Base-by-base conservation (phyloP, 2,329 filamentous ascomycete genomes). In the Salinomyces thailandicus region DNA sequence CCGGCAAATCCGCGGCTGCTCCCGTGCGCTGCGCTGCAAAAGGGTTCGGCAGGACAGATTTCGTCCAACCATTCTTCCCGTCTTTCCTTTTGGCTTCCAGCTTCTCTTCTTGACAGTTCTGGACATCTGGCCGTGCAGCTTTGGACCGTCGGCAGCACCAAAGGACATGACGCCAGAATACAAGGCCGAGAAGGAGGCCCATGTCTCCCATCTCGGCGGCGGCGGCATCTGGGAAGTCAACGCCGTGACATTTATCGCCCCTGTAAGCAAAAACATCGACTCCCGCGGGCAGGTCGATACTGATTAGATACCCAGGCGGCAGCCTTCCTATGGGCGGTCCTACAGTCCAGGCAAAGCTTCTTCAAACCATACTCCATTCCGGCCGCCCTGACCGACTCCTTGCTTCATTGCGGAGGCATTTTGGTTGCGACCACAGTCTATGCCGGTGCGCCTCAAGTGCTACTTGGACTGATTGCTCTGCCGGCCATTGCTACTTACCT, bases 151-250 rank as follows among this genome's bases (percentile, higher is more conserved):
- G 12, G 15, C n/a, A 12, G 9, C 11, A 13, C 20, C 8, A 12
- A n/a, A 15, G 26, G 36, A 12, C 16, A 55, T 57, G 54, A 53
- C 50, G 31, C 48, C 51, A 22, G 79, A 72, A 62, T 94, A 95
- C 69, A 98, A 95, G 65, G 75, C 81, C 53, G 72, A 81, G 49
- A 98, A 98, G 67, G 87, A 93, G 68, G 85, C 85, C 56, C 94
- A 94, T 60, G 91, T 98, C 54, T 94, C 89, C 37, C 84, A 86
- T 59, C 75, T 94, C 18, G 79, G 81, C 5, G 91, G 91, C 27
- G 85, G 91, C 41, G 73, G 77, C 19, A 78, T 93, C 42, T 66
- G 72, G 49, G 91, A 98, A 59, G 87, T 98, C 64, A 89, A 87
- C 59, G 73, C 75, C 51, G 83, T 96, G 49, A 85, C 84, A 32